Evolutionary conservation across 2,329 filamentous ascomycete species (phyloP), one percentile per base, ranked within the genome.

Genomic region (Reticulascus tulasneorum): DNA sequence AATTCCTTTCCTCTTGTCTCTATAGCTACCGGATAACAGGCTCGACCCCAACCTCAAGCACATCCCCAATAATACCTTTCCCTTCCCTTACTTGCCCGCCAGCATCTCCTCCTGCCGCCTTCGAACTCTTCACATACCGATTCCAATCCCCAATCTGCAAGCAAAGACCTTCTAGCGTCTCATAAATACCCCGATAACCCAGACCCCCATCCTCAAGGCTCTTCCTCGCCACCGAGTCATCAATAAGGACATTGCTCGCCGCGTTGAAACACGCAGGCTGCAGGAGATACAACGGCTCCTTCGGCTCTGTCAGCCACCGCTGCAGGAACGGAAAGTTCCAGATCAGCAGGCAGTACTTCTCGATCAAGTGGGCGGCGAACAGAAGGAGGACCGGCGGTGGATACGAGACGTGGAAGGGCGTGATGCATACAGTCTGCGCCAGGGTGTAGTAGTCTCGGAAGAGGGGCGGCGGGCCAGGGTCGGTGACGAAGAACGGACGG

Each of bases 401-500:
- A 24, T 47, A 50, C 4, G 45, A 40, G 9, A 66, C 41, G 15
- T 47, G 48, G 31, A 66, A 51, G 0, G 47, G 50, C 12, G 59
- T 62, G 26, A 42, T 47, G 18, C 53, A 55, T 15, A 60, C 47
- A 22, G 47, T 29, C 15, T 43, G 31, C 12, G 64, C 47, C 1
- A 66, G 48, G 6, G 29, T 45, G 35, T 70, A 69, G 5, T 67
- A 36, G 40, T 71, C 66, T 10, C 44, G 39, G 39, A 62, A 69
- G 7, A 55, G 42, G 7, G 62, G 50, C 21, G 72, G 62, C 5
- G 67, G 63, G 19, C 69, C 71, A 1, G 57, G 59, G 31, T 78
- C 74, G 4, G 69, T 73, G 16, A 79, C 62, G 24, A 64, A 50
- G 47, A 71, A 77, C 11, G 72, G 62, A 23, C 67, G 60, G 19